Base-by-base conservation (phyloP, 164 flowering plant genomes). In the Annona cherimola region DNA sequence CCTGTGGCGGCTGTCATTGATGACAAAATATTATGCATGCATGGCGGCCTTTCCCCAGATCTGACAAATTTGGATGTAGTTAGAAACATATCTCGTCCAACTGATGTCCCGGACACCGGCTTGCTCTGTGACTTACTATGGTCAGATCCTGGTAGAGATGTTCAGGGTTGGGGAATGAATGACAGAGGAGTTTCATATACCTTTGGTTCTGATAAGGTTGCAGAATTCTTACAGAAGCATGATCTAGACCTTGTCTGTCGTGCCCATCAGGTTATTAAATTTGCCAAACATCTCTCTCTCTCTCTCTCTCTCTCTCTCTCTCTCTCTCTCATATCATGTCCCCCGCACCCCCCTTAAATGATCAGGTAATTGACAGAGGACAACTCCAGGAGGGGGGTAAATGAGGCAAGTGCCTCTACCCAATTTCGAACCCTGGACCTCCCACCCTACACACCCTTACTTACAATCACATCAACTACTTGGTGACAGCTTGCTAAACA, bases 21-120 rank as follows among this genome's bases (percentile, higher is more conserved):
- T 75, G 93, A 88, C 72, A 91, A 89, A 68, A 91, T 91, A 64
- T 77, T 91, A 69, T 91, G 97, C 84, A 89, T 91, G 96, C 97
- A 91, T 78, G 97, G 97, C 74, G 97, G 97, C 43, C 91, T 91
- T 66, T 91, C 94, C 62, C 94, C 97, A 57, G 97, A 91, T 73
- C 66, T 91, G 75, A 73, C 79, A 8, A 70, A 80, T 75, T 81
- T 91, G 81, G 97, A 91, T 77, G 92, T 85, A 71, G 87, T 91
- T 57, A 85, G 84, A 76, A 84, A 77, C 72, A 57, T 91, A 45
- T 64, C 83, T 19, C 90, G 94, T 55, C 97, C 94, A 45, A 78
- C 86, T 66, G 94, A 89, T 82, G 88, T 91, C 69, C 97, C 94
- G 6, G 94, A 91, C 67, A 76, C 85, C 61, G 97, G 97, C 75